A percentile compares a stretch with the other conserved stretches of the same genome.
phyloP scores from a whole-genome alignment of 495 filamentous ascomycete genomes.

The Aspergillus ostianus region DNA sequence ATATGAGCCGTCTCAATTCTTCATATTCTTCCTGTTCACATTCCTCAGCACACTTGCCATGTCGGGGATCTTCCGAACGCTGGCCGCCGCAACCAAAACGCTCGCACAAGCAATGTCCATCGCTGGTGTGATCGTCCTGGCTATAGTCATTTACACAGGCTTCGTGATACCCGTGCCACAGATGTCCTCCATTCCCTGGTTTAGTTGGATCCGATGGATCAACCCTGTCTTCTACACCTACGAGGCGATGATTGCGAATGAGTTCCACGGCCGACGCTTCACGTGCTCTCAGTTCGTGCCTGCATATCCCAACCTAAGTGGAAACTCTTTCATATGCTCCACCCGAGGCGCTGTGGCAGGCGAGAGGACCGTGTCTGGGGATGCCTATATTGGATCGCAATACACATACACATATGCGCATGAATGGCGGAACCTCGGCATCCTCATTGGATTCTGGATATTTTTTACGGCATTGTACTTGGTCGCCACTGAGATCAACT shows the following conservation, averaged over 20 bases:
- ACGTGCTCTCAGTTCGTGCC: constrained; percentile 51
- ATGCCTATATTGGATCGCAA: constrained; percentile 51
- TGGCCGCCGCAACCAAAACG: constrained; percentile 47
- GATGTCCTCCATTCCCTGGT: constrained; percentile 48
- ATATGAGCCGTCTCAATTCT: constrained; percentile 55
- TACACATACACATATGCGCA: constrained; percentile 57
- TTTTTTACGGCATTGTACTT: constrained; percentile 57
- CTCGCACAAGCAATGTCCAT: constrained; percentile 50
- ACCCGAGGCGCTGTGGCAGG: constrained; percentile 55
- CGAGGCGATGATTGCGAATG: constrained; percentile 46
- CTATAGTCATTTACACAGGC: constrained; percentile 48
- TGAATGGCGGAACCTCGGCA: constrained; percentile 65
- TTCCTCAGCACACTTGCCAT: constrained; percentile 57
- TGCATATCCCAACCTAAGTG: constrained; percentile 47
- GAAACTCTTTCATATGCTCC: constrained; percentile 47
- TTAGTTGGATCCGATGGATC: constrained; percentile 49
- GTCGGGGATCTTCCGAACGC: constrained; percentile 48
- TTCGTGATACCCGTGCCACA: constrained; percentile 46
- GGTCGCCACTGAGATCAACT: constrained; percentile 45
- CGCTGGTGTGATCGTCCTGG: constrained; percentile 46
- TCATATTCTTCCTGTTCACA: constrained; percentile 58
- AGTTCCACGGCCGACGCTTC: constrained; percentile 58
- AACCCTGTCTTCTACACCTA: constrained; percentile 48
- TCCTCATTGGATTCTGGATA: constrained; percentile 61
- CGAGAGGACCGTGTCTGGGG: constrained; percentile 50